Evolutionary conservation across 805 yeast species (phyloP).

Genomic region (Schwanniomyces pseudopolymorphus): DNA sequence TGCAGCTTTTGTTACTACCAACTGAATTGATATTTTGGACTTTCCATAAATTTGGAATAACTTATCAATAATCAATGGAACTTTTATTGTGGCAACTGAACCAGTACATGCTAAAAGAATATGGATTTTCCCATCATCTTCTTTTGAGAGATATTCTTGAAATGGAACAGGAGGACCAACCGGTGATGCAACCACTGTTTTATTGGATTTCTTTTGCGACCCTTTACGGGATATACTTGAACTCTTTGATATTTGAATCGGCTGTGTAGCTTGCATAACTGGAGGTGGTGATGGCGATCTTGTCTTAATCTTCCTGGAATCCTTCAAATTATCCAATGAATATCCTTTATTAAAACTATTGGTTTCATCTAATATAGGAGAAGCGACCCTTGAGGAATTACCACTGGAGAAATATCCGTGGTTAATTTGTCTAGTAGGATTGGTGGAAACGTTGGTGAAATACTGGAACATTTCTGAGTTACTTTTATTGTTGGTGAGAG

Average conservation of each 20-base stretch:
- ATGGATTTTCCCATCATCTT: constrained; percentile 85
- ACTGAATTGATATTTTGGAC: constrained; percentile 71
- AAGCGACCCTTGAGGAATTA: constrained; percentile 14
- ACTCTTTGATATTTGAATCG: constrained; percentile 15
- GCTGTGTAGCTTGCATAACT: constrained; percentile 14
- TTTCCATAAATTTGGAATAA: constrained; percentile 75
- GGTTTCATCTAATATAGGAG: constrained; percentile 18
- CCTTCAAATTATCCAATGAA: constrained; percentile 1
- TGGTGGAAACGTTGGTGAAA: background rate
- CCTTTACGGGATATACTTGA: constrained; percentile 18
- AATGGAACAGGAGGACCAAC: constrained; percentile 71
- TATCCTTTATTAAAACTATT: constrained; percentile 6
- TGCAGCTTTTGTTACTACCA: constrained; percentile 82
- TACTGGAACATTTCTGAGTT: constrained; percentile 8
- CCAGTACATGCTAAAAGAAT: constrained; percentile 92
- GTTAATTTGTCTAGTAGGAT: constrained; percentile 1
- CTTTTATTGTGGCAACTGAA: constrained; percentile 93
- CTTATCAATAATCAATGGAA: constrained; percentile 85
- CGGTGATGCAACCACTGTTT: constrained; percentile 56
- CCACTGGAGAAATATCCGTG: constrained; percentile 8
- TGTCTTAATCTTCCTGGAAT: background rate
- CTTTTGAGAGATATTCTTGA: constrained; percentile 64
- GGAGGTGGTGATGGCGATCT: constrained; percentile 6
- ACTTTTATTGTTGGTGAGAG: constrained; percentile 6
- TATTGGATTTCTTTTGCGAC: constrained; percentile 37